phyloP scores from a whole-genome alignment of 2,329 filamentous ascomycete genomes.

The Rhytidhysteron rufulum region DNA sequence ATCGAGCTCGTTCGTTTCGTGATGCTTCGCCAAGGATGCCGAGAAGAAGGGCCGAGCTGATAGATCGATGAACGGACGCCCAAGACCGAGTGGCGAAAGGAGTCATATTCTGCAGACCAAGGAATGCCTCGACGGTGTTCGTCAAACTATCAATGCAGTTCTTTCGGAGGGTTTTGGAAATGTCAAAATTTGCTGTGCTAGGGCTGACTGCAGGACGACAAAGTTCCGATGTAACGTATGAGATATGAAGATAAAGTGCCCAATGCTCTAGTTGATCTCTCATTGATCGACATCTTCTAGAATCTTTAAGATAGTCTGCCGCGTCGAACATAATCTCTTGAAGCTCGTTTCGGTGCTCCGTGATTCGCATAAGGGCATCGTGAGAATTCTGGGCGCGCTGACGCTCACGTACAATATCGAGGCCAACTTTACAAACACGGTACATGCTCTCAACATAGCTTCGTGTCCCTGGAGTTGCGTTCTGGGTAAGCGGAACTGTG shows the following conservation, averaged over 20 bases:
- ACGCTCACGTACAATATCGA: conserved; percentile 58
- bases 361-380: conserved; percentile 53
- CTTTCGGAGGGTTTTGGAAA: conserved; percentile 47
- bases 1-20: conserved; percentile 43
- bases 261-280: conserved; percentile 58
- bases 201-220: conserved; percentile 59
- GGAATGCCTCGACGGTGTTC: conserved; percentile 57
- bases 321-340: conserved; percentile 56
- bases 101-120: conserved; percentile 54
- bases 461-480: conserved; percentile 46
- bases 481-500: conserved; percentile 34
- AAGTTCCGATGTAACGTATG: conserved; percentile 60
- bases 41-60: conserved; percentile 42
- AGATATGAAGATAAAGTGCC: conserved; percentile 58
- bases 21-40: conserved; percentile 43
- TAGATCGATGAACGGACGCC: conserved; percentile 42
- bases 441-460: conserved; percentile 58
- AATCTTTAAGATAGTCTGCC: conserved; percentile 55
- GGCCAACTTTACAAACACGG: conserved; percentile 53
- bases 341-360: conserved; percentile 55
- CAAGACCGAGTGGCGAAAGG: conserved; percentile 42
- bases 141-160: conserved; percentile 55
- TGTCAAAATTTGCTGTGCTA: conserved; percentile 40
- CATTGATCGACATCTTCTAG: conserved; percentile 44
- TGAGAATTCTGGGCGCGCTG: conserved; percentile 52